Evolutionary conservation across 2,329 filamentous ascomycete genomes (phyloP), one percentile per base, ranked within the genome.

Genomic region (Xylariaceae sp.): DNA sequence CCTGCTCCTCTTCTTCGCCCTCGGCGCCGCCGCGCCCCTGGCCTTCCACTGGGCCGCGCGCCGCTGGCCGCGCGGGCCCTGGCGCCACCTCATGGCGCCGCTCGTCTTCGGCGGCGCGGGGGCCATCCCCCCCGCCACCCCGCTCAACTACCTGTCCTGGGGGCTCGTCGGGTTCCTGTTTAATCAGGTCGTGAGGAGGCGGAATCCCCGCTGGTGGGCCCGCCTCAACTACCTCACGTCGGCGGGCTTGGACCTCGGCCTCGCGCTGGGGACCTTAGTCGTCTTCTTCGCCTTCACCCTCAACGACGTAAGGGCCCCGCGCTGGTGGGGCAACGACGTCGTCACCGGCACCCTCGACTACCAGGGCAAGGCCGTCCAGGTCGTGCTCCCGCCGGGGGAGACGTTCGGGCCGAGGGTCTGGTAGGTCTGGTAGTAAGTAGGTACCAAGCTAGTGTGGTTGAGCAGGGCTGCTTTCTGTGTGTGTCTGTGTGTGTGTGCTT

Each of bases 141-240:
- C 81, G 0, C 70, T 86, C 38, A 85, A 83, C 58, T 87, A 84
- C 52, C 70, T 83, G 21, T 70, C 72, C n/a, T 87, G 82, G 81
- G 79, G 77, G 13, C 60, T 81, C 36, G 77, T 86, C 3, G 83
- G 82, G 19, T 77, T 75, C 45, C 41, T 82, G 19, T 87, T 86
- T 64, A 81, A 87, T 55, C 76, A 75, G 54, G 68, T 64, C 49
- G 72, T 87, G 51, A 76, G 77, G 55, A 72, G 72, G 49, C 66
- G 68, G 11, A 68, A 75, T 53, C 76, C 75, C 41, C 69, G 61
- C 18, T 87, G 82, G 82, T 87, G 83, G 83, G 75, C 72, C 56
- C 68, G 78, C 17, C 73, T 83, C 51, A 86, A 85, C 60, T 86
- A 83, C 48, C 59, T 86, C 39, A 80, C 81, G 0, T 80, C 77